These are phyloP conservation scores for Vitis riparia DNA, from an alignment of 164 flowering plant genomes.

Conservation along the genomic window DNA sequence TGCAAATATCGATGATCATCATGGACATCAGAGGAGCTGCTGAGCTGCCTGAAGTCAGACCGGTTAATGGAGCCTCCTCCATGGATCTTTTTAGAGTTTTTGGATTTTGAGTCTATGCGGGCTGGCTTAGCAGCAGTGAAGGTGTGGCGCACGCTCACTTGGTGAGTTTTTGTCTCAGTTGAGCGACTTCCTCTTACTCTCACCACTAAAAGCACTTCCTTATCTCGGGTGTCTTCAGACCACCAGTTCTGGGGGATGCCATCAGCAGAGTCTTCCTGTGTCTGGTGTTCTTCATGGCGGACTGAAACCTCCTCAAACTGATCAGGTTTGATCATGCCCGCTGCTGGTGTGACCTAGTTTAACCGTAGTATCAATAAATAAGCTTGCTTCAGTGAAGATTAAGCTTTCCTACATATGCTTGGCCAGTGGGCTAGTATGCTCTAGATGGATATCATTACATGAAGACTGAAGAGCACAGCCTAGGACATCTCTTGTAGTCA, in stretches of 20 bases:
- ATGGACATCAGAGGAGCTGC: conserved; percentile 31
- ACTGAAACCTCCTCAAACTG: conserved; percentile 63
- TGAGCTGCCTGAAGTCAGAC: conserved; percentile 33
- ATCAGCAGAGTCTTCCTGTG: conserved; percentile 68
- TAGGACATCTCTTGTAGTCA: too few relatives aligned
- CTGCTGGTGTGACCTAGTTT: conserved; percentile 72
- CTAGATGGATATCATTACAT: neutral
- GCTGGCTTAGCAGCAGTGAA: conserved; percentile 45
- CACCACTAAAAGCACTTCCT: conserved; percentile 61
- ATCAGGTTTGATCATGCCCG: conserved; percentile 71
- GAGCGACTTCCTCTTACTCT: conserved; percentile 56
- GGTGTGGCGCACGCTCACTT: conserved; percentile 56
- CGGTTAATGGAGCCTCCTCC: conserved; percentile 30
- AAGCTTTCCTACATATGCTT: neutral
- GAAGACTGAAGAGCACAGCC: neutral
- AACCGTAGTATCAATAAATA: neutral
- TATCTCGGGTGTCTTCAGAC: conserved; percentile 89
- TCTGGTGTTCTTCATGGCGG: conserved; percentile 65
- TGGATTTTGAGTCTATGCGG: conserved; percentile 31
- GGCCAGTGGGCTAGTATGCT: neutral
- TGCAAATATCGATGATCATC: conserved; percentile 33
- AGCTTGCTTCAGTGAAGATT: neutral
- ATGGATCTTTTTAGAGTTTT: conserved; percentile 29
- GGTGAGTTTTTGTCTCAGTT: conserved; percentile 44
- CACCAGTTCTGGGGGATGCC: conserved; percentile 85